A percentile compares a stretch with the other conserved stretches of the same genome.
These are phyloP conservation scores for Eutrema heterophyllum DNA, from an alignment of 345 rosid genomes.

Conservation along the genomic window DNA sequence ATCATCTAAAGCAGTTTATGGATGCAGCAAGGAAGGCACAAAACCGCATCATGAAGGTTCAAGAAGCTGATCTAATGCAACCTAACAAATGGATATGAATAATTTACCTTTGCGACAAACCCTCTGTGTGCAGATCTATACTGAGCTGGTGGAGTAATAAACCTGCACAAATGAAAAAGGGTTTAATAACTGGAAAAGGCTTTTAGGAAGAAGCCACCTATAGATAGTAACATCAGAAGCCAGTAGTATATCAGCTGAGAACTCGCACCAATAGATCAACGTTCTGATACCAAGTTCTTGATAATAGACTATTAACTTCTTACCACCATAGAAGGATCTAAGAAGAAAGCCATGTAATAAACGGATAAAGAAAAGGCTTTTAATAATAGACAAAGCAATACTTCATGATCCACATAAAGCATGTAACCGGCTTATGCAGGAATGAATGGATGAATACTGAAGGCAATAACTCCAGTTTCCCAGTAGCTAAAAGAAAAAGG, in stretches of 20 bases:
- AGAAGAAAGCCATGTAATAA: slow-evolving; percentile 27
- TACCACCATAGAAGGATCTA: slow-evolving; percentile 26
- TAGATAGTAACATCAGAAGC: neutral
- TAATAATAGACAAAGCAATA: slow-evolving; percentile 5
- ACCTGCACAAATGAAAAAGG: slow-evolving; percentile 39
- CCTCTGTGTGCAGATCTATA: slow-evolving; percentile 20
- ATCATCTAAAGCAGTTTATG: neutral
- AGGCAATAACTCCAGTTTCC: neutral
- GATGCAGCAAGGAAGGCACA: neutral
- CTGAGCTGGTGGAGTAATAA: slow-evolving; percentile 38
- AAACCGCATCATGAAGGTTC: neutral
- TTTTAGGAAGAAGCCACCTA: neutral
- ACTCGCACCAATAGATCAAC: neutral
- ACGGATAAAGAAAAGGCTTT: slow-evolving; percentile 36
- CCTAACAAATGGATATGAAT: neutral
- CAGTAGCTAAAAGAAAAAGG: neutral
- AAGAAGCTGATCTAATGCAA: neutral
- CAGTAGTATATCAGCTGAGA: neutral
- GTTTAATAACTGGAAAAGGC: neutral
- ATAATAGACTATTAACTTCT: slow-evolving; percentile 7
- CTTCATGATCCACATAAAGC: neutral
- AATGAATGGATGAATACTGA: neutral
- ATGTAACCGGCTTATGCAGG: neutral
- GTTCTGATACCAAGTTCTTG: neutral
- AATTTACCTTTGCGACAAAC: slow-evolving; percentile 48